Evolutionary conservation across 371 early-diverging fungal species (phyloP).

Genomic region (Rhizomucor pusillus): DNA sequence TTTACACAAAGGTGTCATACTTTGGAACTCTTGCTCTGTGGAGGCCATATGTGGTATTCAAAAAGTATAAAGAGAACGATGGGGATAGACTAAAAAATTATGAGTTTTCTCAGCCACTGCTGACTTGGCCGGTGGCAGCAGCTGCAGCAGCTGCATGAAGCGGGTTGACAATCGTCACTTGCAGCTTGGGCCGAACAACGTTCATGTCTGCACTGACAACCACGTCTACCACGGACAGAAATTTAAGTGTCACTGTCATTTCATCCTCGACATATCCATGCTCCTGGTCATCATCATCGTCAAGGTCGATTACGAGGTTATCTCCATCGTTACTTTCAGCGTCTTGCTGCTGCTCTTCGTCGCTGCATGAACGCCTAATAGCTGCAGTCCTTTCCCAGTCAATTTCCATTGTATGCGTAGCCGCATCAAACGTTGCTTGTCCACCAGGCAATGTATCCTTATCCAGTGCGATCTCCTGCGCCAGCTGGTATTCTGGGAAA

Average conservation of each 20-base stretch:
- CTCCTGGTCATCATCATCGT: slow-evolving; percentile 16
- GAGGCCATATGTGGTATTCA: slow-evolving; percentile 17
- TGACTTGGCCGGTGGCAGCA: too few relatives aligned
- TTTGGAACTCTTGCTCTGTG: slow-evolving; percentile 19
- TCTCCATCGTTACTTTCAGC: too few relatives aligned
- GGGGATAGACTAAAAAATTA: background rate
- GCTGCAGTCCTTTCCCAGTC: too few relatives aligned
- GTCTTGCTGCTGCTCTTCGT: too few relatives aligned
- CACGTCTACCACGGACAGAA: slow-evolving; percentile 74
- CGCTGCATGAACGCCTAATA: too few relatives aligned
- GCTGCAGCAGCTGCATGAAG: slow-evolving; percentile 1
- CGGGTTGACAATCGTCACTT: slow-evolving; percentile 38
- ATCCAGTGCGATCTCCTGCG: slow-evolving; percentile 2
- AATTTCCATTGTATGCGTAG: slow-evolving; percentile 4
- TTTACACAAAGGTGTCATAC: slow-evolving; percentile 3
- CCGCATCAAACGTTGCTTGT: slow-evolving; percentile 1
- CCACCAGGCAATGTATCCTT: background rate
- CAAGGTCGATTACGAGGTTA: background rate
- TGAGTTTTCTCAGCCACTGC: too few relatives aligned
- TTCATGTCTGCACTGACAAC: slow-evolving; percentile 24
- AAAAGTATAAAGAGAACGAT: too few relatives aligned
- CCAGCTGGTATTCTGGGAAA: slow-evolving; percentile 8
- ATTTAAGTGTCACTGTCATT: slow-evolving; percentile 87
- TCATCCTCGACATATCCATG: slow-evolving; percentile 75
- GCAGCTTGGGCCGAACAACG: slow-evolving; percentile 17